Conservation (phyloP, 768 basidiomycete species). For the Pulveroboletus sp. region DNA sequence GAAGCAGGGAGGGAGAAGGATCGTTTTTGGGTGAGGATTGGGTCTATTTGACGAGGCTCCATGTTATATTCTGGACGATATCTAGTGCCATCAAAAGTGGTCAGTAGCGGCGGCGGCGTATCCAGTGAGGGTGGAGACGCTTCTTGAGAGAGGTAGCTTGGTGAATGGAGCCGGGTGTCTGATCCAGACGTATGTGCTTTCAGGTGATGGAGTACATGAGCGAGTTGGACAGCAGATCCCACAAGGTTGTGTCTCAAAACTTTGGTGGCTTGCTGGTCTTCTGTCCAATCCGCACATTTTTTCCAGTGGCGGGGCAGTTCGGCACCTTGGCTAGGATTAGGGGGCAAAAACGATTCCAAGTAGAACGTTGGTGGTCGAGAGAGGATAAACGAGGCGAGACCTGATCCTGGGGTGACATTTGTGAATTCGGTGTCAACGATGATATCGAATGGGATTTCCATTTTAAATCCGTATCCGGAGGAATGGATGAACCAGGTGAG, state of each 20-base stretch:
- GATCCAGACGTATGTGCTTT: constrained; percentile 29
- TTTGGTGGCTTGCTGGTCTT: constrained; percentile 61
- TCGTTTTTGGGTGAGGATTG: constrained; percentile 23
- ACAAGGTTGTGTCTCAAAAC: constrained; percentile 61
- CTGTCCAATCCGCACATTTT: constrained; percentile 71
- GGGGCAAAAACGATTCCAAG: constrained; percentile 43
- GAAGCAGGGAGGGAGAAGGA: constrained; percentile 25
- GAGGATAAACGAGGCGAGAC: constrained; percentile 58
- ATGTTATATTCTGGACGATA: constrained; percentile 25
- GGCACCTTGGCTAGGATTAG: constrained; percentile 27
- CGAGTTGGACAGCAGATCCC: constrained; percentile 58
- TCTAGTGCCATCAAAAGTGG: constrained; percentile 24
- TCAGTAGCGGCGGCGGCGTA: constrained; percentile 38
- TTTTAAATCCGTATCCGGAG: constrained; percentile 72
- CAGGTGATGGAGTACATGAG: constrained; percentile 49
- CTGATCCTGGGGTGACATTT: constrained; percentile 50
- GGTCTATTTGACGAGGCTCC: constrained; percentile 14
- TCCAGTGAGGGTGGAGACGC: constrained; percentile 32
- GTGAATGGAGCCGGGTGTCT: constrained; percentile 35
- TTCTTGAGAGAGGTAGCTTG: constrained; percentile 32
- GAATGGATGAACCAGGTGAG: constrained; percentile 79
- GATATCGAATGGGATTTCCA: constrained; percentile 70
- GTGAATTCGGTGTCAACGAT: constrained; percentile 57
- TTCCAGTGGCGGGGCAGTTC: constrained; percentile 48
- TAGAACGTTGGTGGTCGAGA: constrained; percentile 67